Evolutionary conservation across 495 filamentous ascomycete species (phyloP).

Genomic region (Alectoria sarmentosa): DNA sequence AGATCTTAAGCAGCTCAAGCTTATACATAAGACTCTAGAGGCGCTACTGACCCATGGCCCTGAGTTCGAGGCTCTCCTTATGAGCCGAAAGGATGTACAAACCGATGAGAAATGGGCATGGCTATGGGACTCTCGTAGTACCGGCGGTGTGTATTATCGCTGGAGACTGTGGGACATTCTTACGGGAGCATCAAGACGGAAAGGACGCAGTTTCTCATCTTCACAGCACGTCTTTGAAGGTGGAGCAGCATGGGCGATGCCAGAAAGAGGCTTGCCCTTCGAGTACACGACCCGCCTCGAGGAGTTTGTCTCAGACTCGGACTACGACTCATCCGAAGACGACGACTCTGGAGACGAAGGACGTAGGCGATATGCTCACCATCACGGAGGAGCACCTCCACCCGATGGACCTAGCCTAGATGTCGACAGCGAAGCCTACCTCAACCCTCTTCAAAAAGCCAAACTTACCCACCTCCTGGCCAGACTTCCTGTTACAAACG

Average conservation of each 20-base stretch:
- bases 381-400: slow-evolving; percentile 42
- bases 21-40: slow-evolving; percentile 88
- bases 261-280: slow-evolving; percentile 58
- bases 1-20: slow-evolving; percentile 69
- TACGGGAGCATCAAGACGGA: slow-evolving; percentile 37
- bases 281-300: slow-evolving; percentile 67
- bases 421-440: slow-evolving; percentile 60
- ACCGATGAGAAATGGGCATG: slow-evolving; percentile 85
- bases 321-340: slow-evolving; percentile 84
- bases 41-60: slow-evolving; percentile 68
- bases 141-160: slow-evolving; percentile 77
- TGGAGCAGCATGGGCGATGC: slow-evolving; percentile 61
- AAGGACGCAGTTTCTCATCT: slow-evolving; percentile 25
- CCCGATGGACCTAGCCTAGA: slow-evolving; percentile 35
- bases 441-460: slow-evolving; percentile 79
- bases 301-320: slow-evolving; percentile 72
- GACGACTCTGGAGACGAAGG: slow-evolving; percentile 74
- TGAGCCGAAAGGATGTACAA: slow-evolving; percentile 75
- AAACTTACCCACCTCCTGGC: slow-evolving; percentile 74
- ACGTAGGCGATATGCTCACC: slow-evolving; percentile 44
- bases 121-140: slow-evolving; percentile 81
- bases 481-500: slow-evolving; percentile 69
- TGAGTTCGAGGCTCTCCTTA: slow-evolving; percentile 88
- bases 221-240: slow-evolving; percentile 56
- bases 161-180: slow-evolving; percentile 85